A percentile compares a stretch with the other conserved stretches of the same genome.
These are phyloP conservation scores for Globisporangium nodosum DNA, from an alignment of 352 stramenopile species.

Conservation along the genomic window DNA sequence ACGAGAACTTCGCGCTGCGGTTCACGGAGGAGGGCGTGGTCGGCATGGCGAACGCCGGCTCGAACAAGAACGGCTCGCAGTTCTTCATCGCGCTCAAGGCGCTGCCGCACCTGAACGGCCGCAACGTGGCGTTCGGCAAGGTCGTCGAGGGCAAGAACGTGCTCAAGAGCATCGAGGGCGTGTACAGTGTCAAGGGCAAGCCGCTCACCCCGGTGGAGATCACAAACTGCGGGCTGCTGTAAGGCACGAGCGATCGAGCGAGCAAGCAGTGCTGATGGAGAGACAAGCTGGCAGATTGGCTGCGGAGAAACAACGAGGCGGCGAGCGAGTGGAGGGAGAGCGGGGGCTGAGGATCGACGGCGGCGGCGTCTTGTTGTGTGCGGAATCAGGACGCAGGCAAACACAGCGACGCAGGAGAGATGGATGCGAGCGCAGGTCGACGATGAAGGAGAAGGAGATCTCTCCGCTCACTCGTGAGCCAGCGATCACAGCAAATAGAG, in stretches of 20 bases:
- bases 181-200: slow-evolving; percentile 83
- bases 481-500: slow-evolving; percentile 13
- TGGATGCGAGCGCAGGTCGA: not conserved
- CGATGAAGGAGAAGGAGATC: not conserved
- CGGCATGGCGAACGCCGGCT: slow-evolving; percentile 97
- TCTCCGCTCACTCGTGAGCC: not conserved
- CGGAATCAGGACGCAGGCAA: not conserved
- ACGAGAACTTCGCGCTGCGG: slow-evolving; percentile 86
- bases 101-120: slow-evolving; percentile 80
- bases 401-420: not conserved
- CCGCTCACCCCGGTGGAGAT: slow-evolving; percentile 78
- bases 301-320: not conserved
- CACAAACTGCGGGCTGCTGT: slow-evolving; percentile 74
- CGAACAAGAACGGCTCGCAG: slow-evolving; percentile 98
- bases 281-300: not conserved
- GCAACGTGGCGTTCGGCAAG: slow-evolving; percentile 87
- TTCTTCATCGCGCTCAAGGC: slow-evolving; percentile 98
- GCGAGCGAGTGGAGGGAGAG: no score
- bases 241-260: slow-evolving; percentile 10
- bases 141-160: slow-evolving; percentile 78
- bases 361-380: not conserved
- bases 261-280: not conserved
- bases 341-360: no score
- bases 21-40: slow-evolving; percentile 80
- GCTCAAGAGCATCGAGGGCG: slow-evolving; percentile 76